These are phyloP conservation scores for Populus tremula DNA, from an alignment of 345 rosid genomes.

Conservation along the genomic window DNA sequence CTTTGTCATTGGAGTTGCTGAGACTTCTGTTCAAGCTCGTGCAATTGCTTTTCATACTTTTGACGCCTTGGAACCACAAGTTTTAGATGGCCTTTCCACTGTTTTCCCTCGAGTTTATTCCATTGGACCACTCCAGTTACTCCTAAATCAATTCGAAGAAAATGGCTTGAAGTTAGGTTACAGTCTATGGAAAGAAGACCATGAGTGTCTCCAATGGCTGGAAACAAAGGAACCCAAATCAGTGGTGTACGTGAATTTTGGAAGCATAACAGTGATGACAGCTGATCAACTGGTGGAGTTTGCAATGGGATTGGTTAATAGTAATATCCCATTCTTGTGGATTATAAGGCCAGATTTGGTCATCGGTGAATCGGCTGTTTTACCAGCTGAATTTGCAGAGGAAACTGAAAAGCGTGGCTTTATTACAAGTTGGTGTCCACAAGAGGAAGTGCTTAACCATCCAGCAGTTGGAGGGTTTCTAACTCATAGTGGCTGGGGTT, in stretches of 20 bases:
- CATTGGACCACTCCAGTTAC: not conserved
- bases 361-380: not conserved
- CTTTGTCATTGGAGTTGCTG: not conserved
- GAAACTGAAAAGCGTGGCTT: not conserved
- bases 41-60: too few relatives aligned
- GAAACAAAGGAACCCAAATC: not conserved
- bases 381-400: not conserved
- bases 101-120: too few relatives aligned
- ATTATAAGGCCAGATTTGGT: constrained; percentile 5
- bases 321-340: constrained; percentile 5
- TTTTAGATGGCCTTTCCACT: not conserved
- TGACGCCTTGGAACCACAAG: not conserved
- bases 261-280: not conserved
- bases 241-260: constrained; percentile 6
- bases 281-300: not conserved
- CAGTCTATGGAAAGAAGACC: constrained; percentile 7
- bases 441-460: constrained; percentile 2
- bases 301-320: constrained; percentile 3
- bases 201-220: constrained; percentile 3
- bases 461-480: not conserved
- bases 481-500: not conserved
- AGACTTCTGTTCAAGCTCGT: too few relatives aligned
- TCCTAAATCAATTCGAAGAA: not conserved
- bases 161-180: not conserved
- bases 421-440: constrained; percentile 1